Evolutionary conservation across 805 yeast genomes (phyloP), one percentile per base, ranked within the genome.

Genomic region (Candida caryicola): DNA sequence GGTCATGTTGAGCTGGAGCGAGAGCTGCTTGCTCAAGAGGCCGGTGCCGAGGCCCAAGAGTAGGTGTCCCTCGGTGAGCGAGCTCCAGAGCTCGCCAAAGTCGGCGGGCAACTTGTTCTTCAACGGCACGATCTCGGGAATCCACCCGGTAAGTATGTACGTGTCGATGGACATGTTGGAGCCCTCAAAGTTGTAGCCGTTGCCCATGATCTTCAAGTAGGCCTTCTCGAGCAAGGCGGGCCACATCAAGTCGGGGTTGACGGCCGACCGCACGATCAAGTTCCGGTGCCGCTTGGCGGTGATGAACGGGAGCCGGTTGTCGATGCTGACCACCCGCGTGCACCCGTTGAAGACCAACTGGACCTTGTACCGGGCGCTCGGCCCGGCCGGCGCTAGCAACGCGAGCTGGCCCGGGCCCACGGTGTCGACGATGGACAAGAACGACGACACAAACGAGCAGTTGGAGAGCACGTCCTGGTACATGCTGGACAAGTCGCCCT

Each of bases 211-310:
- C 48, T 77, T 76, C 41, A 88, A 62, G 51, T 77, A 84, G 0
- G 95, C 93, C 49, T 84, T 81, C 56, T 89, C 96, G 1, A 85
- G 46, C n/a, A 86, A 47, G 0, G 86, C 83, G 0, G 90, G 90
- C 85, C 88, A 81, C 4, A 57, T 47, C 2, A 76, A 46, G 1
- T 44, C 23, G 3, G 48, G 54, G 40, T 66, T 59, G 2, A 62
- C 38, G 3, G 47, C 40, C 3, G 78, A 73, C 15, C 59, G 54
- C 8, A 73, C 68, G 18, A 61, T 59, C 21, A 71, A 44, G 33
- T 48, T 55, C 27, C 69, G 40, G 17, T 40, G 28, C 2, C 55
- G 37, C 14, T 44, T 44, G 18, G 46, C 37, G 6, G 25, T 36
- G 12, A 60, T 43, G 9, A 49, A 27, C 1, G 87, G 83, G 3